Evolutionary conservation across 306 rosid species (phyloP).

Genomic region (Luffa acutangula): DNA sequence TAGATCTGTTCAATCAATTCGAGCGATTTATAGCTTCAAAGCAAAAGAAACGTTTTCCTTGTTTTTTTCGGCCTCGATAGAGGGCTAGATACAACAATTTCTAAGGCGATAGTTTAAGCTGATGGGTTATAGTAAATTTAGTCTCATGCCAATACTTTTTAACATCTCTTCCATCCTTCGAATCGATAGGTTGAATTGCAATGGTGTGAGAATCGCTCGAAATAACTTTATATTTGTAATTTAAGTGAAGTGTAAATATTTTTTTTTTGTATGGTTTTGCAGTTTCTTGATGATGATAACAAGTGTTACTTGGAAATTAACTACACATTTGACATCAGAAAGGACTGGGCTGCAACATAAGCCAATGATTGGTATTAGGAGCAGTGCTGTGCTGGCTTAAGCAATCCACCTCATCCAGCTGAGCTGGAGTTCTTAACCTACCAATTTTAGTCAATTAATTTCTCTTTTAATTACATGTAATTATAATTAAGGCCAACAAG

Average conservation of each 20-base stretch:
- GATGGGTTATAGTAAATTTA: background rate
- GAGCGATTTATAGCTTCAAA: background rate
- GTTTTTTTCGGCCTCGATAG: background rate
- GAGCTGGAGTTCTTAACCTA: constrained; percentile 15
- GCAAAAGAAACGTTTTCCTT: background rate
- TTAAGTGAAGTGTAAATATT: background rate
- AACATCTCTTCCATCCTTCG: background rate
- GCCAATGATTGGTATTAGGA: background rate
- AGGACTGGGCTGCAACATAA: constrained; percentile 33
- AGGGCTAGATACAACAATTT: background rate
- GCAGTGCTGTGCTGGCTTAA: constrained; percentile 3
- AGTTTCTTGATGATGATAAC: constrained; percentile 45
- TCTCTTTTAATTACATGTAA: background rate
- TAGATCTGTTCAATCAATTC: background rate
- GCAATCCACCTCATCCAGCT: background rate
- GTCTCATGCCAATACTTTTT: background rate
- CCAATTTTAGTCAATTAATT: constrained; percentile 6
- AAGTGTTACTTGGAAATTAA: constrained; percentile 48
- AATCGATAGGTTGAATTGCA: background rate
- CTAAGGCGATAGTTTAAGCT: background rate
- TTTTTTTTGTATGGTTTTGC: background rate
- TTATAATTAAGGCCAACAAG: constrained; percentile 4
- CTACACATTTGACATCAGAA: constrained; percentile 36
- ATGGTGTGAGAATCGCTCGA: background rate
- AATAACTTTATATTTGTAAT: background rate